phyloP scores from a whole-genome alignment of 1,284 basidiomycete genomes.

The Rhodotorula sp. region DNA sequence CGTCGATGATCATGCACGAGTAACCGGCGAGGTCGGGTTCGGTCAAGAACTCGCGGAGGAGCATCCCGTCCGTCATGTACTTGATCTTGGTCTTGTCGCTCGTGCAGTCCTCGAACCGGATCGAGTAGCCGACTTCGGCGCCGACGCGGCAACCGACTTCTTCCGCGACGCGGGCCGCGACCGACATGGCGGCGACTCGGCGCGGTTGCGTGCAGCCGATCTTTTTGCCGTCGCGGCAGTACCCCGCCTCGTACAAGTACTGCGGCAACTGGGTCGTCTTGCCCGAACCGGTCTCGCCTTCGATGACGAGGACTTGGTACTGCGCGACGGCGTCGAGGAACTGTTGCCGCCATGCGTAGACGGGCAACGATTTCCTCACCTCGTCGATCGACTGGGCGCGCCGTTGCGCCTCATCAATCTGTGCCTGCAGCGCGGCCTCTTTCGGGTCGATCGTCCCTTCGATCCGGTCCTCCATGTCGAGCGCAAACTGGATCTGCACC shows the following conservation, averaged over 20 bases:
- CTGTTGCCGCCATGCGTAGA: constrained; percentile 80
- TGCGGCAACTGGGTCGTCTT: constrained; percentile 99
- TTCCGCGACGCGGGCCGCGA: constrained; percentile 96
- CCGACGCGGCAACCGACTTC: constrained; percentile 97
- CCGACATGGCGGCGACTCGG: constrained; percentile 98
- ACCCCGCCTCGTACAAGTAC: constrained; percentile 96
- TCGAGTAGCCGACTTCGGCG: constrained; percentile 96
- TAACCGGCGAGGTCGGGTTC: constrained; percentile 93
- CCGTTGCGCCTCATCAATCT: constrained; percentile 88
- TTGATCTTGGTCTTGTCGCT: constrained; percentile 96
- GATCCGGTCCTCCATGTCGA: constrained; percentile 61
- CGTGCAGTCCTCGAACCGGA: constrained; percentile 98
- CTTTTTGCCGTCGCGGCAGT: constrained; percentile 81
- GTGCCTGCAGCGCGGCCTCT: constrained; percentile 78
- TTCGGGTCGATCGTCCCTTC: constrained; percentile 69
- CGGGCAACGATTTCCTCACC: constrained; percentile 85
- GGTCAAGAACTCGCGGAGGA: constrained; percentile 92
- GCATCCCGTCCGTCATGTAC: constrained; percentile 94
- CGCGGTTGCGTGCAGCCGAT: constrained; percentile 98
- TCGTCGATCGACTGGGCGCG: constrained; percentile 84
- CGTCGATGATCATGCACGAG: constrained; percentile 90
- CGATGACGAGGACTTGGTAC: constrained; percentile 64
- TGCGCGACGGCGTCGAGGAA: constrained; percentile 85
- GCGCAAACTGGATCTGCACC: constrained; percentile 89
- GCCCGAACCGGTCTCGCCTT: constrained; percentile 58